Percentiles rank a stretch among this genome's conserved stretches.
Evolutionary conservation across 805 yeast genomes (phyloP).

Genomic region (Komagataella pastoris): DNA sequence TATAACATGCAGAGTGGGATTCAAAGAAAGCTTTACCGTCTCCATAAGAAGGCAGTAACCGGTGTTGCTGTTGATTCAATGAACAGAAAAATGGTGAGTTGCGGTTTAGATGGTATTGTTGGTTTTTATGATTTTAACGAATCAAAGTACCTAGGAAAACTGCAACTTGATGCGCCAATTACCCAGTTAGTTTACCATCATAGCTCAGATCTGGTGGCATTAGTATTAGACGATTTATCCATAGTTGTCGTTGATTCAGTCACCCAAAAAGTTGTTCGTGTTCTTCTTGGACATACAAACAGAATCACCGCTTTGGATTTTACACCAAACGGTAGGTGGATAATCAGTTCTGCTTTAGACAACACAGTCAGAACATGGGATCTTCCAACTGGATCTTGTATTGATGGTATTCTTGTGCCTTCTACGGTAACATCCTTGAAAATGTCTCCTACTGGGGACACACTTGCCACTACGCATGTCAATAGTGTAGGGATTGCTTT

Average conservation of each 20-base stretch:
- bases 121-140: conserved; percentile 78
- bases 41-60: conserved; percentile 72
- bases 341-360: conserved; percentile 73
- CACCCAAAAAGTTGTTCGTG: conserved; percentile 76
- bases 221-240: conserved; percentile 76
- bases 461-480: conserved; percentile 87
- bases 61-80: conserved; percentile 84
- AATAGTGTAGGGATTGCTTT: conserved; percentile 78
- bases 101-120: conserved; percentile 81
- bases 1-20: conserved; percentile 90
- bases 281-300: conserved; percentile 79
- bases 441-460: conserved; percentile 80
- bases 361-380: conserved; percentile 94
- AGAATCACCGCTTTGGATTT: conserved; percentile 82
- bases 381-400: conserved; percentile 91
- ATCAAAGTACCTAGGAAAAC: conserved; percentile 50
- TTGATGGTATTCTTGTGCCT: conserved; percentile 75
- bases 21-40: conserved; percentile 50
- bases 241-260: conserved; percentile 72
- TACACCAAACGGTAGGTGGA: conserved; percentile 93
- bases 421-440: conserved; percentile 71
- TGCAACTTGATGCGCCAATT: conserved; percentile 64
- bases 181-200: conserved; percentile 69
- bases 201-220: conserved; percentile 73
- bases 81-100: conserved; percentile 77